These are phyloP conservation scores for Xerocomus potaroensis DNA, from an alignment of 768 basidiomycete species.

Conservation along the genomic window DNA sequence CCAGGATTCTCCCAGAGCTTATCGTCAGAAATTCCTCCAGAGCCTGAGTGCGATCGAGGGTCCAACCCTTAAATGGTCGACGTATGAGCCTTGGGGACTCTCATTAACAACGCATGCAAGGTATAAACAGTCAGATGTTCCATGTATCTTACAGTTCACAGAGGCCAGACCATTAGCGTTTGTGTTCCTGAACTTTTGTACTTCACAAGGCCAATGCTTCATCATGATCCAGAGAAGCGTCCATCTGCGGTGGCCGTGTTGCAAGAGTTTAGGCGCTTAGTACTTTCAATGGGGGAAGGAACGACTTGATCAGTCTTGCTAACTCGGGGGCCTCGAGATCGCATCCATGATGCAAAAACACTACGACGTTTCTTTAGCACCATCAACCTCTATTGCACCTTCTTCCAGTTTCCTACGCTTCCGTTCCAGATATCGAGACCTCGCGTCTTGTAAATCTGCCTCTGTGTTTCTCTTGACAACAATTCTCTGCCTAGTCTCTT, in stretches of 20 bases:
- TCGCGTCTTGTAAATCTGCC: conserved; percentile 66
- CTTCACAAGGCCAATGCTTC: conserved; percentile 58
- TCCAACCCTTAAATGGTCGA: conserved; percentile 67
- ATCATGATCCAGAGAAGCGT: conserved; percentile 45
- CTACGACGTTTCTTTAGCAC: conserved; percentile 13
- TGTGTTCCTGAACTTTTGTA: conserved; percentile 56
- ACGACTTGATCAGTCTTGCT: conserved; percentile 24
- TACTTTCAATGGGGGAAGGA: conserved; percentile 39
- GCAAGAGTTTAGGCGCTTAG: conserved; percentile 47
- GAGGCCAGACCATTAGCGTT: conserved; percentile 49
- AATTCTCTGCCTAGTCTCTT: conserved; percentile 60
- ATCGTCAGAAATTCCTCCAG: conserved; percentile 56
- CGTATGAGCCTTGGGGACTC: conserved; percentile 65
- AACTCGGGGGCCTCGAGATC: background rate
- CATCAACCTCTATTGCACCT: background rate
- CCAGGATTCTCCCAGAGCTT: conserved; percentile 34
- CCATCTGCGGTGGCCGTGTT: conserved; percentile 49
- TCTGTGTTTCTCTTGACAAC: conserved; percentile 76
- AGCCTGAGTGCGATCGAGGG: conserved; percentile 49
- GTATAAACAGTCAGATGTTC: conserved; percentile 34
- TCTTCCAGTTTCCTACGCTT: conserved; percentile 75
- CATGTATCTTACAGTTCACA: background rate
- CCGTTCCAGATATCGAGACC: conserved; percentile 69
- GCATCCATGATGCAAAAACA: background rate
- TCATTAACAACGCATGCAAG: conserved; percentile 63